These are phyloP conservation scores for Backusella luteola DNA, from an alignment of 192 early-diverging fungal genomes.

Conservation along the genomic window DNA sequence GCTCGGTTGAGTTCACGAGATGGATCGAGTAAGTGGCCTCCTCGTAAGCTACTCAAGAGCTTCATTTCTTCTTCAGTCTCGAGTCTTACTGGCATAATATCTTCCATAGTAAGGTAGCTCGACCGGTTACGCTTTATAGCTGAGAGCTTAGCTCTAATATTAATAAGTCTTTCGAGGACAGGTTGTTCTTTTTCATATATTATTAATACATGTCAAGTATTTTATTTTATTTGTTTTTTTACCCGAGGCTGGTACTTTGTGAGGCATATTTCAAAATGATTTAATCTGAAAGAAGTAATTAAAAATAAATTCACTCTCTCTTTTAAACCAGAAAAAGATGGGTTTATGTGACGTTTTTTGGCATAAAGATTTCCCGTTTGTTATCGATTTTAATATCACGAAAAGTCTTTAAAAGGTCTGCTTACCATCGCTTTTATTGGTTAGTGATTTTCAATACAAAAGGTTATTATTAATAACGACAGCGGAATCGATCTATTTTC, in stretches of 20 bases:
- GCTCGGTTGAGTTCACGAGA: conserved; percentile 39
- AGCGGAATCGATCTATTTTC: no score
- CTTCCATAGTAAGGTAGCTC: conserved; percentile 58
- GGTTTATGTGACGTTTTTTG: background rate
- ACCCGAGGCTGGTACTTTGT: background rate
- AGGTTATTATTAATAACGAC: no score
- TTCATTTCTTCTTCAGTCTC: conserved; percentile 49
- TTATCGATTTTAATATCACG: background rate
- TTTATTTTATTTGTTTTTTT: background rate
- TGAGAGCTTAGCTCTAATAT: conserved; percentile 63
- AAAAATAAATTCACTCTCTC: background rate
- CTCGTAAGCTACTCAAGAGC: conserved; percentile 31
- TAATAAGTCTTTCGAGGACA: conserved; percentile 57
- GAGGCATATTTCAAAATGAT: background rate
- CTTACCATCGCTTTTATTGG: background rate
- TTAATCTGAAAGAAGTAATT: background rate
- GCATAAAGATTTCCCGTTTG: background rate
- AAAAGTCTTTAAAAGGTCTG: background rate
- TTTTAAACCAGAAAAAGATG: background rate
- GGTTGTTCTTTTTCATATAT: conserved; percentile 47
- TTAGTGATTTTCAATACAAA: background rate
- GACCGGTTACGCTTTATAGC: conserved; percentile 71
- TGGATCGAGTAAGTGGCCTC: conserved; percentile 9
- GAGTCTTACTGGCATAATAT: conserved; percentile 59
- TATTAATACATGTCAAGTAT: background rate